phyloP scores from a whole-genome alignment of 176 grass and related monocot species.

The Carex pumila region DNA sequence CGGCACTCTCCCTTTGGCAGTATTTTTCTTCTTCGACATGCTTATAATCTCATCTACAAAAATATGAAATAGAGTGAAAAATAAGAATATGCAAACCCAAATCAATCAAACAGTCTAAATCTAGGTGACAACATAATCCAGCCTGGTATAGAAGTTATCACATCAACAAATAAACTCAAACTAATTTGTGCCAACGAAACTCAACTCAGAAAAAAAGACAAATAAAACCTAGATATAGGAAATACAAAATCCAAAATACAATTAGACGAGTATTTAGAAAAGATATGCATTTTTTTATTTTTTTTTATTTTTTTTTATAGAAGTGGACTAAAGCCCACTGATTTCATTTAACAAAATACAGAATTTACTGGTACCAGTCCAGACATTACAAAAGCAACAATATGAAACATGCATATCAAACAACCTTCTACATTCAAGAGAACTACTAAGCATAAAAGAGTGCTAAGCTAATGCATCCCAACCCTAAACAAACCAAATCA shows the following conservation, averaged over 20 bases:
- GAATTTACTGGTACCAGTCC: too few relatives aligned
- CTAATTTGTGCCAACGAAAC: not conserved
- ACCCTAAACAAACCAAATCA: too few relatives aligned
- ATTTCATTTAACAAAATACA: too few relatives aligned
- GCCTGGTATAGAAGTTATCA: not conserved
- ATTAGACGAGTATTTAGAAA: not conserved
- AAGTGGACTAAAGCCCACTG: too few relatives aligned
- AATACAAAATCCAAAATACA: slow-evolving; percentile 8
- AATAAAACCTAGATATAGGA: not conserved
- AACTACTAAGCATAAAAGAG: too few relatives aligned
- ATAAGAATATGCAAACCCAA: not conserved
- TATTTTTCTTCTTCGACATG: slow-evolving; percentile 92
- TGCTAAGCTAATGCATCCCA: too few relatives aligned
- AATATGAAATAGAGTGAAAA: not conserved
- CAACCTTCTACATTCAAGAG: too few relatives aligned
- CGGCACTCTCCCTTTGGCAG: slow-evolving; percentile 43
- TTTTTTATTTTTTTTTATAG: too few relatives aligned
- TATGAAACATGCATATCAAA: too few relatives aligned
- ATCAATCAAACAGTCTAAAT: not conserved
- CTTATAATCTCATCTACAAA: slow-evolving; percentile 90
- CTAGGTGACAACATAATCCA: not conserved
- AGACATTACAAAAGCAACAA: too few relatives aligned
- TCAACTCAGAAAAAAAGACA: not conserved
- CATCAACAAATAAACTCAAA: not conserved
- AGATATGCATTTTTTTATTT: too few relatives aligned